phyloP scores from a whole-genome alignment of 225 moss, liverwort and hornwort genomes.

The Marchantia paleacea region DNA sequence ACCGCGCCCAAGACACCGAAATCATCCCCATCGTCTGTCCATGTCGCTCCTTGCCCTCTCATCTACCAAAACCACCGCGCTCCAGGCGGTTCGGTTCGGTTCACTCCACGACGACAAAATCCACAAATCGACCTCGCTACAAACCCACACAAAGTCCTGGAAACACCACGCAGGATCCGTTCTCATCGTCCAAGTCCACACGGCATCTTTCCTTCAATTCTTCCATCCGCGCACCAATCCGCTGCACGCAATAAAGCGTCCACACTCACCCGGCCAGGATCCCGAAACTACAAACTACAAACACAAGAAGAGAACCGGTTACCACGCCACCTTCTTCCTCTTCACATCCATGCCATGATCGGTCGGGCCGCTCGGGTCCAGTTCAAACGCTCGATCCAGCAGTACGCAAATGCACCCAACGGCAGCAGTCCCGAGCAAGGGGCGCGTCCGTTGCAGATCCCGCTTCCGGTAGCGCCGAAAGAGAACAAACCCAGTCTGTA shows the following conservation, averaged over 20 bases:
- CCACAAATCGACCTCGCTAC: neutral
- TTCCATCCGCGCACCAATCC: slow-evolving; percentile 6
- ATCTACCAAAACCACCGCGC: neutral
- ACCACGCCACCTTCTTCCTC: slow-evolving; percentile 8
- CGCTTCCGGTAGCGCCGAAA: neutral
- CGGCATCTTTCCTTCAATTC: slow-evolving; percentile 5
- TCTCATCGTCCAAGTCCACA: neutral
- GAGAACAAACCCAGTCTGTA: neutral
- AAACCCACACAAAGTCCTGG: neutral
- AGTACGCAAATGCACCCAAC: neutral
- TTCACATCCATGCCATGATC: slow-evolving; percentile 6
- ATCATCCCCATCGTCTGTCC: neutral
- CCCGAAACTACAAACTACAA: neutral
- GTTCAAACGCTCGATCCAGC: slow-evolving; percentile 15
- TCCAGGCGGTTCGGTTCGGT: neutral
- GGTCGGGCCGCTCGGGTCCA: neutral
- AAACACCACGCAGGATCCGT: neutral
- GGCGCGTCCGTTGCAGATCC: slow-evolving; percentile 21
- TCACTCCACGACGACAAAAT: neutral
- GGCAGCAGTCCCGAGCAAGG: slow-evolving; percentile 6
- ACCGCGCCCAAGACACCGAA: neutral
- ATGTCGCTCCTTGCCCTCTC: neutral
- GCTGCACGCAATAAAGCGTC: neutral
- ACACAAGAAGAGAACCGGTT: neutral
- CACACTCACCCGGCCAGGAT: neutral